A percentile compares a stretch with the other conserved stretches of the same genome.
Conservation (phyloP, 352 stramenopile species). For the Elongisporangium anandrum region DNA sequence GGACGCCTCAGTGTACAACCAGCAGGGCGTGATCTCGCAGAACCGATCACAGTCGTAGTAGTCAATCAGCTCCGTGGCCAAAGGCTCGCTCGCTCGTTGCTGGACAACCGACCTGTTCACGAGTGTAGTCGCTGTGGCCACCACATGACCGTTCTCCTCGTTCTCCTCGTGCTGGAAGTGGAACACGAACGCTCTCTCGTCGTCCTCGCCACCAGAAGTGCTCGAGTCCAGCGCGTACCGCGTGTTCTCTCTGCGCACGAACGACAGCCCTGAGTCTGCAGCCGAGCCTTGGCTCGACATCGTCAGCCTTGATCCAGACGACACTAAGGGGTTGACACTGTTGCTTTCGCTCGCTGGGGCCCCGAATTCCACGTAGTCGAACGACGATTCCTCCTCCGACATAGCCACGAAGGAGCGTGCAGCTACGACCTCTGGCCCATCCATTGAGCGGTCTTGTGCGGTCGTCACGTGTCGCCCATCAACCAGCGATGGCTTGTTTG, state of each 20-base stretch:
- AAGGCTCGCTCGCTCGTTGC: conserved; percentile 1
- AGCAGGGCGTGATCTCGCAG: conserved; percentile 63
- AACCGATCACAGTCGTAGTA: conserved; percentile 68
- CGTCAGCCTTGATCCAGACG: not conserved
- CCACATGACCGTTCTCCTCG: conserved; percentile 7
- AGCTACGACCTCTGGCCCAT: not conserved
- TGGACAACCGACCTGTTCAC: conserved; percentile 22
- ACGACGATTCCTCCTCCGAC: conserved; percentile 32
- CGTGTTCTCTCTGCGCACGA: not conserved
- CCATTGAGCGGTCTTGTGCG: not conserved
- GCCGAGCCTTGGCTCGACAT: not conserved
- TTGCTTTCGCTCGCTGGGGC: not conserved
- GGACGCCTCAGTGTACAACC: conserved; percentile 26
- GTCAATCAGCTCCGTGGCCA: conserved; percentile 37
- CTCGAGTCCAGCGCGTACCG: not conserved
- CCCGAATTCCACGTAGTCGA: conserved; percentile 43
- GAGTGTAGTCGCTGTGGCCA: conserved; percentile 22
- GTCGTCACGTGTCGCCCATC: not conserved
- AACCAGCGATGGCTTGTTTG: not conserved
- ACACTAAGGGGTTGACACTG: not conserved
- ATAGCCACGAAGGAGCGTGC: conserved; percentile 7
- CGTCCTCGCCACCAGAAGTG: not conserved
- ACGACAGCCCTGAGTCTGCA: not conserved
- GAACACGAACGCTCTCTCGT: not conserved
- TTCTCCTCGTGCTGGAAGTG: conserved; percentile 18